These are phyloP conservation scores for Cystobasidium ongulense DNA, from an alignment of 768 basidiomycete genomes.

Conservation along the genomic window DNA sequence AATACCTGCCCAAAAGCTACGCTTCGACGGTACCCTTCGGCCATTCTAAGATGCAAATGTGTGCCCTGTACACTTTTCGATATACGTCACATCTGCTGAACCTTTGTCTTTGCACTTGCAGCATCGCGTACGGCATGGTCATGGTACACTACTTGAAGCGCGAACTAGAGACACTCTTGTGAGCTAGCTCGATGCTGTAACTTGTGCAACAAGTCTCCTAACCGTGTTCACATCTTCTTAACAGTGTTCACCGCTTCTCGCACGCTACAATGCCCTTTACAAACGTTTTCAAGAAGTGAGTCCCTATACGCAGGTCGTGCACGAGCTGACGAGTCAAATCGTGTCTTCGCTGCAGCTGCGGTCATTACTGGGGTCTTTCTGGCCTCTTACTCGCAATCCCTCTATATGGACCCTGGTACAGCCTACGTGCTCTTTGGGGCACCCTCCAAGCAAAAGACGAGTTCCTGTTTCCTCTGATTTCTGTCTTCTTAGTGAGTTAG, in stretches of 20 bases:
- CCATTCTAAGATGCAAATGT: slow-evolving; percentile 73
- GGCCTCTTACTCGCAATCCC: slow-evolving; percentile 71
- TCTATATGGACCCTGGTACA: slow-evolving; percentile 72
- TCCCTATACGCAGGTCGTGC: not conserved
- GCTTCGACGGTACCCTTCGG: slow-evolving; percentile 48
- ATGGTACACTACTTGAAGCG: slow-evolving; percentile 85
- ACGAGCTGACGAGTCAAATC: slow-evolving; percentile 9
- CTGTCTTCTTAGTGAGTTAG: slow-evolving; percentile 71
- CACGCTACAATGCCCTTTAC: slow-evolving; percentile 81
- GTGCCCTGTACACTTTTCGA: slow-evolving; percentile 11
- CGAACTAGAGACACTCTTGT: slow-evolving; percentile 86
- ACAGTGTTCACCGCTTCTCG: slow-evolving; percentile 86
- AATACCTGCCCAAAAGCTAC: slow-evolving; percentile 44
- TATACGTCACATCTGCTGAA: not conserved
- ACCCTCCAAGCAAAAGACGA: slow-evolving; percentile 58
- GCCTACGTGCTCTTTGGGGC: slow-evolving; percentile 57
- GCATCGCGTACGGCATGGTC: slow-evolving; percentile 65
- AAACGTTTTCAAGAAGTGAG: slow-evolving; percentile 85
- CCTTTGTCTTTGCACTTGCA: slow-evolving; percentile 37
- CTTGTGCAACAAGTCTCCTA: not conserved
- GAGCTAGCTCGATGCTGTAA: slow-evolving; percentile 39
- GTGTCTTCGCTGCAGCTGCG: slow-evolving; percentile 54
- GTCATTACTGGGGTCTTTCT: slow-evolving; percentile 76
- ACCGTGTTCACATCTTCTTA: not conserved
- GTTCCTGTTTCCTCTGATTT: slow-evolving; percentile 61